Evolutionary conservation across 169 alveolate species (phyloP).

Genomic region (Plasmodium inui): DNA sequence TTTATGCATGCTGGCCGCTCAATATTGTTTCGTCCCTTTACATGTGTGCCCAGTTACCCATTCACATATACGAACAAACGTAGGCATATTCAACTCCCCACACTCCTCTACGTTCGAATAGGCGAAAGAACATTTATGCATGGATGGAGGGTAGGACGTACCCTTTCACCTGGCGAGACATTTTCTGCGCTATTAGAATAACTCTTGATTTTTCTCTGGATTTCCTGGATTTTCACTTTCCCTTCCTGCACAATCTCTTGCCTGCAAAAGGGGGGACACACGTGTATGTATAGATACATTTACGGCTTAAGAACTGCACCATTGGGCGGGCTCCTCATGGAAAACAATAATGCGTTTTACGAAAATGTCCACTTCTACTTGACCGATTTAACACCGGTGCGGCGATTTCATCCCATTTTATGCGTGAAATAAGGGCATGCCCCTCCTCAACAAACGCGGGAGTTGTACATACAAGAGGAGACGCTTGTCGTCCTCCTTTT

Average conservation of each 20-base stretch:
- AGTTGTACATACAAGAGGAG: background rate
- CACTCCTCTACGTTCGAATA: background rate
- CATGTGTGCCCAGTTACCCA: background rate
- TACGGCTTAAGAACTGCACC: background rate
- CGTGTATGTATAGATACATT: background rate
- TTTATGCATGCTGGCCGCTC: background rate
- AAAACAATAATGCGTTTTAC: background rate
- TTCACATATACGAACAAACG: background rate
- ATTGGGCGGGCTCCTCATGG: background rate
- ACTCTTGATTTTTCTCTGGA: constrained; percentile 45
- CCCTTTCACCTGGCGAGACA: constrained; percentile 47
- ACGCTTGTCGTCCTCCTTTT: background rate
- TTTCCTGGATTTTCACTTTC: constrained; percentile 60
- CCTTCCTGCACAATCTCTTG: constrained; percentile 69
- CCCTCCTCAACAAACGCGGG: background rate
- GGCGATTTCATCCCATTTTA: background rate
- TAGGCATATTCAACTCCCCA: background rate
- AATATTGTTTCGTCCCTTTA: background rate
- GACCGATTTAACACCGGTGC: background rate
- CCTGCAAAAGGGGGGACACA: constrained; percentile 7
- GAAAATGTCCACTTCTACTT: background rate
- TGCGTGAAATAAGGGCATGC: background rate
- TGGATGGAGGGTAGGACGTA: background rate
- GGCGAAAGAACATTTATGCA: background rate
- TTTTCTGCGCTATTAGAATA: constrained; percentile 21